Evolutionary conservation across 352 stramenopile genomes (phyloP).

Genomic region (Phytopythium aichiense): DNA sequence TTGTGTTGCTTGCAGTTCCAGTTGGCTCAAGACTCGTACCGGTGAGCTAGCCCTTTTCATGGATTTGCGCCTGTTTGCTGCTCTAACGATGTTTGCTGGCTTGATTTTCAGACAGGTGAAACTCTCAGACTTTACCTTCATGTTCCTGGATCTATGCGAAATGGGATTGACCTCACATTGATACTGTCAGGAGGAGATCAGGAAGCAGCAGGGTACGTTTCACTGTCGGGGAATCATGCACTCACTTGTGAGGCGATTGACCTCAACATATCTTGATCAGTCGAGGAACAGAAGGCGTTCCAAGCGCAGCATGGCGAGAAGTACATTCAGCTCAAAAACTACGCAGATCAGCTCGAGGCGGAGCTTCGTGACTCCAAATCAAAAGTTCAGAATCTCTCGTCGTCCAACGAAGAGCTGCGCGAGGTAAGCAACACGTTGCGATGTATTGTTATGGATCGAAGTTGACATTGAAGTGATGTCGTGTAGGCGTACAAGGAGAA

Average conservation of each 20-base stretch:
- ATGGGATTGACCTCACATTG: not conserved
- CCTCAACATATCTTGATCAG: slow-evolving; percentile 16
- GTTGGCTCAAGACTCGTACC: slow-evolving; percentile 76
- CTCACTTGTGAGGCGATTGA: not conserved
- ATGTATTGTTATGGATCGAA: not conserved
- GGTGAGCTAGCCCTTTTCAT: slow-evolving; percentile 22
- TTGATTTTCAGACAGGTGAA: slow-evolving; percentile 46
- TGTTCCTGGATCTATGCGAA: not conserved
- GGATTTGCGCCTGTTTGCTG: not conserved
- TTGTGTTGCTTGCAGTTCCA: slow-evolving; percentile 47
- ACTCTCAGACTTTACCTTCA: not conserved
- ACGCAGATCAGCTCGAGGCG: slow-evolving; percentile 81
- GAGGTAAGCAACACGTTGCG: slow-evolving; percentile 30
- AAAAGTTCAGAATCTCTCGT: slow-evolving; percentile 65
- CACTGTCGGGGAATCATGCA: not conserved
- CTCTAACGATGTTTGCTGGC: slow-evolving; percentile 1
- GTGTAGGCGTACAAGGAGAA: slow-evolving; percentile 84
- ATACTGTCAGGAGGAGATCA: slow-evolving; percentile 54
- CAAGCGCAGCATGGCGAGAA: slow-evolving; percentile 80
- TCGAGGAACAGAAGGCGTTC: slow-evolving; percentile 77
- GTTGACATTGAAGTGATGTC: not conserved
- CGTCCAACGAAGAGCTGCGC: slow-evolving; percentile 75
- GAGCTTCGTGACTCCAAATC: slow-evolving; percentile 78
- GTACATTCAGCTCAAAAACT: slow-evolving; percentile 85
- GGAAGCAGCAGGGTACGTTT: slow-evolving; percentile 60